Evolutionary conservation across 2,329 filamentous ascomycete species (phyloP), one percentile per base, ranked within the genome.

Genomic region (Tolypocladium amazonense): DNA sequence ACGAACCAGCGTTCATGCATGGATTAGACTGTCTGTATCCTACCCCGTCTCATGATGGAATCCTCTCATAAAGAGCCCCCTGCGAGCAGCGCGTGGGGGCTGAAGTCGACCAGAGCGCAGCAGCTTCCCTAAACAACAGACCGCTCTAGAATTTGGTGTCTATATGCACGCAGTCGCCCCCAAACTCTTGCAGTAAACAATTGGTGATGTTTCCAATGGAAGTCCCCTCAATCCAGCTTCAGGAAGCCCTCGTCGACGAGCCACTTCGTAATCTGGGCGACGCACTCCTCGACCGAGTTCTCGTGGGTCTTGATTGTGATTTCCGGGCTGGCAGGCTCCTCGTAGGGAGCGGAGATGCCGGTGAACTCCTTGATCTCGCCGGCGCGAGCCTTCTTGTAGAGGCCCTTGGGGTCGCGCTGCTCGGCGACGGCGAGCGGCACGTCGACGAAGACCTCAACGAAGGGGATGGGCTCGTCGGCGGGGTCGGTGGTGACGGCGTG

Each of bases 351-450:
- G 65, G 88, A 92, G 69, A 97, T 91, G 59, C 94, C 94, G 1
- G 94, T 99, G 73, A 99, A 99, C 67, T 97, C 91, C 76, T 95
- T 94, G 76, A 97, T 97, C 74, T 95, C 86, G 53, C 94, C 94
- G 57, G 89, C 88, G 53, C 93, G 81, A 15, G 94, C 94, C 84
- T 96, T 96, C 83, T 96, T 96, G 79, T 99, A 99, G 62, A 97
- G 78, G 6, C 93, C 94, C 85, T 99, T 99, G 56, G 94, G 94
- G 72, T 99, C 94, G 64, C 94, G 86, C 83, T 93, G 81, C 84
- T 97, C 93, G 43, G 94, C 93, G 53, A 94, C 90, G 75, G 91
- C 90, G 66, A 97, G 82, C 18, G 92, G 89, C 15, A 97, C 86
- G 75, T 99, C 92, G 64, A 99, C 88, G 71, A 86, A 96, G 61